Conservation (phyloP, 1,284 basidiomycete species). For the Boletus mariae region DNA sequence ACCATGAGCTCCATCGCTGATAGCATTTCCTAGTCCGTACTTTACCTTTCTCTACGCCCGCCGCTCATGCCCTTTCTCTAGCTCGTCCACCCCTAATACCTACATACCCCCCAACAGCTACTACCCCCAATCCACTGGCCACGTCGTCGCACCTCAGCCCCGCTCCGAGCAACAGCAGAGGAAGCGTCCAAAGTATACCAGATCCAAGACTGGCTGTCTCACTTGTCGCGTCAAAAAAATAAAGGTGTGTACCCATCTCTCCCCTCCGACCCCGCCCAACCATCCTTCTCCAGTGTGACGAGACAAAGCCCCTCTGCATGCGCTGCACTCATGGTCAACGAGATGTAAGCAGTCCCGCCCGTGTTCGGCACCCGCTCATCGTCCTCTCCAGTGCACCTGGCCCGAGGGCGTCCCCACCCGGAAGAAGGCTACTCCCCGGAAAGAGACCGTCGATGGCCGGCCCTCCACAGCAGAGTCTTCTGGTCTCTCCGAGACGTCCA, state of each 20-base stretch:
- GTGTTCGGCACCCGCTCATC: conserved; percentile 16
- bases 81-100: conserved; percentile 35
- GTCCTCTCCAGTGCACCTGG: conserved; percentile 66
- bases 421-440: conserved; percentile 49
- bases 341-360: conserved; percentile 45
- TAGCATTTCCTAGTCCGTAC: conserved; percentile 56
- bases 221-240: conserved; percentile 85
- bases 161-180: conserved; percentile 54
- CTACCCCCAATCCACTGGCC: conserved; percentile 40
- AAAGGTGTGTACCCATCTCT: conserved; percentile 51
- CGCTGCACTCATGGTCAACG: conserved; percentile 76
- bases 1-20: conserved; percentile 52
- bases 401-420: conserved; percentile 65
- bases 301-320: conserved; percentile 75
- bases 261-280: conserved; percentile 12
- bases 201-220: conserved; percentile 81
- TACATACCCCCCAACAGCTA: conserved; percentile 49
- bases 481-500: conserved; percentile 56
- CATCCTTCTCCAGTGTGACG: conserved; percentile 60
- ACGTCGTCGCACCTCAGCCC: conserved; percentile 44
- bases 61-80: conserved; percentile 20
- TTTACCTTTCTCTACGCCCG: conserved; percentile 9
- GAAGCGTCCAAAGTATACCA: conserved; percentile 82
- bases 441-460: conserved; percentile 48
- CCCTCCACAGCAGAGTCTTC: conserved; percentile 65